Percentiles rank a stretch among this genome's conserved stretches.
Conservation (phyloP, 2,329 filamentous ascomycete species). For the Arthrinium puccinioides region DNA sequence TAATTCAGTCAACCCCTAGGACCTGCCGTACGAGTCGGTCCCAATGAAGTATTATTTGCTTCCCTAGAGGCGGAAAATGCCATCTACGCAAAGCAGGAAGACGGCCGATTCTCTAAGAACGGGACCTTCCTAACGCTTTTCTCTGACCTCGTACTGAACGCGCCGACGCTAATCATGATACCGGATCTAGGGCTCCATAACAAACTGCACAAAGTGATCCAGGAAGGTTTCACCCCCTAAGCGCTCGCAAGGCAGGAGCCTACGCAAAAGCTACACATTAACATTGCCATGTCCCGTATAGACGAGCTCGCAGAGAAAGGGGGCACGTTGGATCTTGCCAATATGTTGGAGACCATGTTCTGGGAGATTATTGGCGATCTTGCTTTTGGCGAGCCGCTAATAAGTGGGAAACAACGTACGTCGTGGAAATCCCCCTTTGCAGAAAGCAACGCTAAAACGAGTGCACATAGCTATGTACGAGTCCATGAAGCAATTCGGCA, state of each 20-base stretch:
- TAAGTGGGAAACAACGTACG: background rate
- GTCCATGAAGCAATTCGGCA: background rate
- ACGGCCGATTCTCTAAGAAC: background rate
- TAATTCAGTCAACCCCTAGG: background rate
- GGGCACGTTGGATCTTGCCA: background rate
- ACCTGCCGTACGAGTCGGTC: background rate
- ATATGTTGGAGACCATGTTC: background rate
- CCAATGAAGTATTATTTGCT: background rate
- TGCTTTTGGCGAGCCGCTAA: background rate
- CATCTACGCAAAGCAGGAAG: background rate
- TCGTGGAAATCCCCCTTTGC: background rate
- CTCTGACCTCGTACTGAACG: background rate
- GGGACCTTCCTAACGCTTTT: background rate
- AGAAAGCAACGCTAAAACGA: background rate
- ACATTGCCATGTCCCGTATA: background rate
- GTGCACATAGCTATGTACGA: background rate
- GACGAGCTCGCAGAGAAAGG: background rate
- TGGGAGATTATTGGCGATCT: background rate
- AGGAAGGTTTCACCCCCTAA: background rate
- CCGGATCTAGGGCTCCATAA: background rate
- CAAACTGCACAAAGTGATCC: background rate
- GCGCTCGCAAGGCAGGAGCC: background rate
- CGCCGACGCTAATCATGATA: background rate
- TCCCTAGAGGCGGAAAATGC: background rate
- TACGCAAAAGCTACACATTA: background rate